These are phyloP conservation scores for Lepraria neglecta DNA, from an alignment of 495 filamentous ascomycete species.

Conservation along the genomic window DNA sequence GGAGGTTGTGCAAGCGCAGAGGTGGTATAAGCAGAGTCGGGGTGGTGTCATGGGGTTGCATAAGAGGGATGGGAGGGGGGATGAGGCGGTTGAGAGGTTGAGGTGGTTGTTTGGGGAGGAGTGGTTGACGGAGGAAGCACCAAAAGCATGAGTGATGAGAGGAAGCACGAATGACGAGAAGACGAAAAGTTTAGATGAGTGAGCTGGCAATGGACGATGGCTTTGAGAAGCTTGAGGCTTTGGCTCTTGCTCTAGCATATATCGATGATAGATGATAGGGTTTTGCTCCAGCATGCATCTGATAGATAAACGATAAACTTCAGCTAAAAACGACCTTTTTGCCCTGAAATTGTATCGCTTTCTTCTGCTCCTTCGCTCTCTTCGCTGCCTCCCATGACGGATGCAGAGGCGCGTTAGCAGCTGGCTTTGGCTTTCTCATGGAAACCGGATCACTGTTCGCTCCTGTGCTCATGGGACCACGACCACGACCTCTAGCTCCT, in stretches of 20 bases:
- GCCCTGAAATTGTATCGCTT: conserved; percentile 63
- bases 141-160: too few relatives aligned
- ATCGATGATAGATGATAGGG: neutral
- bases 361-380: conserved; percentile 69
- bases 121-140: conserved; percentile 15
- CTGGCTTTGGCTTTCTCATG: conserved; percentile 1
- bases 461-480: conserved; percentile 16
- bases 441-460: conserved; percentile 26
- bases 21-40: conserved; percentile 56
- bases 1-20: conserved; percentile 73
- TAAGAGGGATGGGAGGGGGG: conserved; percentile 35
- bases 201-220: too few relatives aligned
- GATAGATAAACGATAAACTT: neutral
- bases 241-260: neutral
- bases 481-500: conserved; percentile 8
- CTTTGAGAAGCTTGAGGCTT: neutral
- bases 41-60: conserved; percentile 42
- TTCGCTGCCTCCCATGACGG: conserved; percentile 90
- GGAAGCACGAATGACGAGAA: neutral
- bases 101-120: conserved; percentile 30
- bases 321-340: conserved; percentile 91
- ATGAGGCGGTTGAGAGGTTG: conserved; percentile 37
- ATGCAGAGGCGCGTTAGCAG: conserved; percentile 58
- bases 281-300: neutral
- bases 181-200: too few relatives aligned